phyloP scores from a whole-genome alignment of 2,329 filamentous ascomycete species.

The Fusarium torulosum region DNA sequence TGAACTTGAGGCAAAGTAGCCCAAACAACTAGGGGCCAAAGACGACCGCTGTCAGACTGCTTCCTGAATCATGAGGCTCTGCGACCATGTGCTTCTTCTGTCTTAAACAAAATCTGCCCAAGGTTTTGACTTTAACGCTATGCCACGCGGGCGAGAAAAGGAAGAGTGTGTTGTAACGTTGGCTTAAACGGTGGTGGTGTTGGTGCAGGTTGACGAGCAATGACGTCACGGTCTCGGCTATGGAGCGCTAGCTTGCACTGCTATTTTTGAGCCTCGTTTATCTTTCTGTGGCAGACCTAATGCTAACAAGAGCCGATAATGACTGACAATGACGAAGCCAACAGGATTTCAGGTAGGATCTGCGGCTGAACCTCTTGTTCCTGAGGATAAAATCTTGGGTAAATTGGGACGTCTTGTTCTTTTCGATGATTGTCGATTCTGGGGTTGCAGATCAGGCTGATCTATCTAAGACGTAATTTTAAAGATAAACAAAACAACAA shows the following conservation, averaged over 20 bases:
- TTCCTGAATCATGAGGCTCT: constrained; percentile 47
- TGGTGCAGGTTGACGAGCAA: constrained; percentile 29
- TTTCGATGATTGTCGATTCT: neutral
- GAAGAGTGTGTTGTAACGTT: constrained; percentile 29
- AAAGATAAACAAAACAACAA: constrained; percentile 8
- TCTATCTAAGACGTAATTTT: neutral
- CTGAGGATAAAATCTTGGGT: neutral
- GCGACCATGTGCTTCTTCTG: constrained; percentile 14
- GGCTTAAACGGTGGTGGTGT: constrained; percentile 16
- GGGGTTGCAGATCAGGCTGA: constrained; percentile 11
- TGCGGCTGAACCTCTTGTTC: constrained; percentile 1
- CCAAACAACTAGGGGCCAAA: constrained; percentile 8
- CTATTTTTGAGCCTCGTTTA: constrained; percentile 31
- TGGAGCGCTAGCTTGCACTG: constrained; percentile 7
- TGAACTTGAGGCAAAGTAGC: constrained; percentile 27
- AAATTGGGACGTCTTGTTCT: neutral
- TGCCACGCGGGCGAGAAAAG: neutral
- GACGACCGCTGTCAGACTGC: constrained; percentile 19
- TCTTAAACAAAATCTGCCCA: constrained; percentile 1
- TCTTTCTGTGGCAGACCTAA: constrained; percentile 43
- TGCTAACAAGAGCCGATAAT: constrained; percentile 6
- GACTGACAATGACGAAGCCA: constrained; percentile 16
- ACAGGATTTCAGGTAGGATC: neutral
- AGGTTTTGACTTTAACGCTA: neutral
- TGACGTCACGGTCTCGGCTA: constrained; percentile 40